These are phyloP conservation scores for Annulohypoxylon bovei DNA, from an alignment of 495 filamentous ascomycete species.

Conservation along the genomic window DNA sequence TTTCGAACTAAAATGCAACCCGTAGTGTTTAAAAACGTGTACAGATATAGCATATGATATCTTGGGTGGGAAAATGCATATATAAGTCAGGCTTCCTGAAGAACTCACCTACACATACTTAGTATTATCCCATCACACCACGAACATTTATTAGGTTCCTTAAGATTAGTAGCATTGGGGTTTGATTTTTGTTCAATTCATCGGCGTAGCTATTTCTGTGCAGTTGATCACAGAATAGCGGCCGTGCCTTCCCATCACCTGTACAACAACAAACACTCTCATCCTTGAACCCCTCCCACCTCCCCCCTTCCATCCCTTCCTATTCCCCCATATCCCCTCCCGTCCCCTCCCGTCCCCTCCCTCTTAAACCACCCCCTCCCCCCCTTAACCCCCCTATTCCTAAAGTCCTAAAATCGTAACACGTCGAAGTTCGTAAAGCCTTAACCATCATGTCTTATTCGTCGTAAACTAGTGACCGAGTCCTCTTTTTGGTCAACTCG, in stretches of 20 bases:
- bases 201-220: too few species aligned
- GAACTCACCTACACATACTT: neutral
- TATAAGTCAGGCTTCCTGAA: too few species aligned
- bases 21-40: too few species aligned
- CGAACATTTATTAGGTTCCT: neutral
- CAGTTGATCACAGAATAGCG: neutral
- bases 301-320: neutral
- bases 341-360: neutral
- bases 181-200: neutral
- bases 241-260: neutral
- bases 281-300: slow-evolving; percentile 10
- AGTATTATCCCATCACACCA: neutral
- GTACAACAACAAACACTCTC: too few species aligned
- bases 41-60: neutral
- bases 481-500: neutral
- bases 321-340: neutral
- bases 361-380: too few species aligned
- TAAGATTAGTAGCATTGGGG: neutral
- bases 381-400: neutral
- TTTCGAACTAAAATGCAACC: too few species aligned
- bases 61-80: too few species aligned
- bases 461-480: slow-evolving; percentile 21
- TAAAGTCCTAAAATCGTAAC: slow-evolving; percentile 26
- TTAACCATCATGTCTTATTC: slow-evolving; percentile 22
- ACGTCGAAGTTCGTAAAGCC: slow-evolving; percentile 30